These are phyloP conservation scores for Musa schizocarpa DNA, from an alignment of 176 grass and related monocot species.

Conservation along the genomic window DNA sequence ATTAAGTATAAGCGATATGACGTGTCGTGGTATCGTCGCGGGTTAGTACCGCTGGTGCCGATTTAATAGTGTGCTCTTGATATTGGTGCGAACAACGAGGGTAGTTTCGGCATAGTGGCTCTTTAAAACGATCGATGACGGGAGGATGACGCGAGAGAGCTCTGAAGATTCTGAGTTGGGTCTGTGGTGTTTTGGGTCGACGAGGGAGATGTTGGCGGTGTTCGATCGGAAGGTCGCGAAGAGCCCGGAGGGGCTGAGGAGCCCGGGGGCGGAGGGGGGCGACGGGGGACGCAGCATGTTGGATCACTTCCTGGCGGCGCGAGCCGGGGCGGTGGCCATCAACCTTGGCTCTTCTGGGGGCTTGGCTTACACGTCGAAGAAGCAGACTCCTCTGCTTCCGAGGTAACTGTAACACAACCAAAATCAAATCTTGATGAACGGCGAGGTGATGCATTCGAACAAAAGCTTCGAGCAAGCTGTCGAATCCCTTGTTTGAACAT, in stretches of 20 bases:
- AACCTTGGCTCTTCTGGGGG: conserved; percentile 54
- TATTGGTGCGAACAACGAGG: neutral
- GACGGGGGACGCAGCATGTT: conserved; percentile 18
- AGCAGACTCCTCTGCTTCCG: conserved; percentile 56
- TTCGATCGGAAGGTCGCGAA: conserved; percentile 57
- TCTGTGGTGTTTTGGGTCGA: too few relatives aligned
- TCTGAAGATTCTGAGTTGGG: neutral
- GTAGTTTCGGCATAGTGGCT: neutral
- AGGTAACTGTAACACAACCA: conserved; percentile 24
- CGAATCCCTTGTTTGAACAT: too few relatives aligned
- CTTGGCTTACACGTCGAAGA: conserved; percentile 46
- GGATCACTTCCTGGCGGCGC: conserved; percentile 25
- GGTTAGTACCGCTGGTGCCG: neutral
- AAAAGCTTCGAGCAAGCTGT: too few relatives aligned
- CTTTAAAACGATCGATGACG: neutral
- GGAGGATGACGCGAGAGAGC: neutral
- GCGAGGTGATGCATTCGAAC: too few relatives aligned
- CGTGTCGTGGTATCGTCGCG: neutral
- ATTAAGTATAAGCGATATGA: too few relatives aligned
- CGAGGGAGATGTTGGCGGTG: conserved; percentile 49
- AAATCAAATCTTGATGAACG: neutral
- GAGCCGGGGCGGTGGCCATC: conserved; percentile 59
- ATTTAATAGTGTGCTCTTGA: neutral
- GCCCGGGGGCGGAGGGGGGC: conserved; percentile 15
- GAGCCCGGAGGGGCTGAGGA: conserved; percentile 51